A percentile compares a stretch with the other conserved stretches of the same genome.
Evolutionary conservation across 2,329 filamentous ascomycete genomes (phyloP).

Genomic region (Hypoxylon sp.): DNA sequence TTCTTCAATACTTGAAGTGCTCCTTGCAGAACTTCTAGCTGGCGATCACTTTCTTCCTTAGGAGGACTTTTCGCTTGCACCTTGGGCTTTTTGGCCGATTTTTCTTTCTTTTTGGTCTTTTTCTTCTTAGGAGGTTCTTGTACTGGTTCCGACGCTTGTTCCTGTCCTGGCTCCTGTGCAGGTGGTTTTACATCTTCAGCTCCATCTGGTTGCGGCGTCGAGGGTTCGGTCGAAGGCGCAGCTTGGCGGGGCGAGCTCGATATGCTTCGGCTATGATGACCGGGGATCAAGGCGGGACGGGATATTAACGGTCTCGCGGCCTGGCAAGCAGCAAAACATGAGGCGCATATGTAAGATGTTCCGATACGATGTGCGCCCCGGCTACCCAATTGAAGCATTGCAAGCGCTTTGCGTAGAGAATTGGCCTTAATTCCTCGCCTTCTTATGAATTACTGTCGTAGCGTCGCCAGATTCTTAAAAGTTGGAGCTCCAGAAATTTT

Average conservation of each 20-base stretch:
- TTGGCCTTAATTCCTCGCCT: conserved; percentile 2
- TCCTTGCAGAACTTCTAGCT: conserved; percentile 48
- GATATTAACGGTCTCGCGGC: conserved; percentile 16
- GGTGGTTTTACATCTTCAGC: not conserved
- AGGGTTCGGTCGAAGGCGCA: conserved; percentile 8
- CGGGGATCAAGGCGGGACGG: conserved; percentile 27
- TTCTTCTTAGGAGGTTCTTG: conserved; percentile 21
- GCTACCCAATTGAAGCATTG: conserved; percentile 49
- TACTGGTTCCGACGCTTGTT: not conserved
- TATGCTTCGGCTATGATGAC: conserved; percentile 32
- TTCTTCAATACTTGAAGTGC: conserved; percentile 51
- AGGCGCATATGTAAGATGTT: conserved; percentile 43
- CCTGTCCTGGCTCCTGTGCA: not conserved
- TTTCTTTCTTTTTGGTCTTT: conserved; percentile 30
- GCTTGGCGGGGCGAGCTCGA: conserved; percentile 35
- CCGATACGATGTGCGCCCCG: conserved; percentile 41
- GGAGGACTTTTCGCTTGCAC: conserved; percentile 31
- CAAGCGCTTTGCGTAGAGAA: conserved; percentile 28
- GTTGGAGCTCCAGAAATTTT: not conserved
- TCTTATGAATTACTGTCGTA: no score
- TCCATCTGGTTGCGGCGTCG: not conserved
- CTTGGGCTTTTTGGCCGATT: conserved; percentile 24
- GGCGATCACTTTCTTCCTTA: conserved; percentile 36
- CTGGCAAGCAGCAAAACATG: conserved; percentile 38
- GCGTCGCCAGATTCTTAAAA: no score